A percentile compares a stretch with the other conserved stretches of the same genome.
Evolutionary conservation across 495 filamentous ascomycete species (phyloP).

Genomic region (Penicillium lividum): DNA sequence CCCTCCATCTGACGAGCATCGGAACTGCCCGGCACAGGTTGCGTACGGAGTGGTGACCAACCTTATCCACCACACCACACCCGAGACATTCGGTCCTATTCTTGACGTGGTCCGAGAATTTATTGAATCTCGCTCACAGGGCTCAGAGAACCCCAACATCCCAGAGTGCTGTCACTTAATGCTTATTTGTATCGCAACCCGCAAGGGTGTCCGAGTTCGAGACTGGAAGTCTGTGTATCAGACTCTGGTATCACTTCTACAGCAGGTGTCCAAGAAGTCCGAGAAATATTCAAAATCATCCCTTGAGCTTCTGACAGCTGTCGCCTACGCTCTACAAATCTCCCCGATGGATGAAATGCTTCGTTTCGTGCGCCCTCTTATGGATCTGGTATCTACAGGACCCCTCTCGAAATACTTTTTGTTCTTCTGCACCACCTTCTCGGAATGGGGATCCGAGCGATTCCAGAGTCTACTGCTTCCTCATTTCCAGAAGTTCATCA

Average conservation of each 20-base stretch:
- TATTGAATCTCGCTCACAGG: conserved; percentile 37
- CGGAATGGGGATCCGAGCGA: conserved; percentile 68
- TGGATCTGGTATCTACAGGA: conserved; percentile 63
- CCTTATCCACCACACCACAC: conserved; percentile 76
- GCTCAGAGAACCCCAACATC: conserved; percentile 41
- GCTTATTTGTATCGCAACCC: conserved; percentile 67
- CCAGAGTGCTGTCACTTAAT: conserved; percentile 61
- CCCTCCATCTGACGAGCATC: conserved; percentile 51
- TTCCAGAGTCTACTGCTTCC: conserved; percentile 77
- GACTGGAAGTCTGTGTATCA: conserved; percentile 70
- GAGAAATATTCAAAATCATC: conserved; percentile 45
- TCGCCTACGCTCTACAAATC: conserved; percentile 68
- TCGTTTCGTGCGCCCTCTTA: conserved; percentile 61
- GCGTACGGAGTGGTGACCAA: conserved; percentile 73
- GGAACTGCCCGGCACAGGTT: conserved; percentile 55
- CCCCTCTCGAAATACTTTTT: conserved; percentile 69
- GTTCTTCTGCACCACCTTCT: conserved; percentile 77
- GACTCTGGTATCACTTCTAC: conserved; percentile 55
- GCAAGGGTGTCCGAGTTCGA: conserved; percentile 72
- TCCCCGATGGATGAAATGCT: conserved; percentile 82
- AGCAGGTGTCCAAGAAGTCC: conserved; percentile 39
- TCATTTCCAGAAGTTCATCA: conserved; percentile 81
- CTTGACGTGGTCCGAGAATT: conserved; percentile 58
- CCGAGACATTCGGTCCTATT: conserved; percentile 62
- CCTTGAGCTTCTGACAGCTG: conserved; percentile 60